phyloP scores from a whole-genome alignment of 2,329 filamentous ascomycete genomes.

The Alternaria incomplexa region DNA sequence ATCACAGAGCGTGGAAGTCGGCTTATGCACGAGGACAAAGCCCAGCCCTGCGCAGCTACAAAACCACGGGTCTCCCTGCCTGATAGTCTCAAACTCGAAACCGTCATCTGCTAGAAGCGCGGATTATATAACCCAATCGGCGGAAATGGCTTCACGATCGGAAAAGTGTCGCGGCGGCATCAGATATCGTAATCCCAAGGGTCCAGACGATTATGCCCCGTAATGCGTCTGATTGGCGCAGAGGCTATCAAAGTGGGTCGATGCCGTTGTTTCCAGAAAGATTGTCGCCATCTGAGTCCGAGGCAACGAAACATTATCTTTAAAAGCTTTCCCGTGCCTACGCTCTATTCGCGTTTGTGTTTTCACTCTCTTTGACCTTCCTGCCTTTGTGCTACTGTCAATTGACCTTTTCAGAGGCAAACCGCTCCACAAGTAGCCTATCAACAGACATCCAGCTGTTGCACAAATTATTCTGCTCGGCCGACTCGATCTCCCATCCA shows the following conservation, averaged over 20 bases:
- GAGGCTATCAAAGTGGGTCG: slow-evolving; percentile 12
- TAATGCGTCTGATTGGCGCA: slow-evolving; percentile 22
- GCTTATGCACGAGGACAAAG: slow-evolving; percentile 15
- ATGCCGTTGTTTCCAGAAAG: slow-evolving; percentile 19
- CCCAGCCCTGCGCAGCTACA: slow-evolving; percentile 8
- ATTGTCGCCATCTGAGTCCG: slow-evolving; percentile 23
- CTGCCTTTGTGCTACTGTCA: slow-evolving; percentile 4
- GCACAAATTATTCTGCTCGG: neutral
- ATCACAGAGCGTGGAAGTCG: slow-evolving; percentile 24
- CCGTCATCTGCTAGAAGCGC: neutral
- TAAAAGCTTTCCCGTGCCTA: slow-evolving; percentile 19
- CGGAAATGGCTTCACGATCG: slow-evolving; percentile 15
- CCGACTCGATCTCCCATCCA: neutral
- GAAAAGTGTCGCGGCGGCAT: neutral
- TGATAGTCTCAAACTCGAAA: neutral
- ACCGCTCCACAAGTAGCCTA: slow-evolving; percentile 1
- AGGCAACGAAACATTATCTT: slow-evolving; percentile 7
- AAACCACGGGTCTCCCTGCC: slow-evolving; percentile 3
- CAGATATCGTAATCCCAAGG: slow-evolving; percentile 31
- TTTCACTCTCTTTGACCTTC: slow-evolving; percentile 8
- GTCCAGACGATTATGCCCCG: slow-evolving; percentile 19
- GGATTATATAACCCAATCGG: slow-evolving; percentile 15
- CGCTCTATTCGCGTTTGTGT: neutral
- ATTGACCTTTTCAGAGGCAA: slow-evolving; percentile 15
- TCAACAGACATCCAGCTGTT: neutral